Conservation (phyloP, 2,329 filamentous ascomycete species). For the Ophiosphaerella narmari region DNA sequence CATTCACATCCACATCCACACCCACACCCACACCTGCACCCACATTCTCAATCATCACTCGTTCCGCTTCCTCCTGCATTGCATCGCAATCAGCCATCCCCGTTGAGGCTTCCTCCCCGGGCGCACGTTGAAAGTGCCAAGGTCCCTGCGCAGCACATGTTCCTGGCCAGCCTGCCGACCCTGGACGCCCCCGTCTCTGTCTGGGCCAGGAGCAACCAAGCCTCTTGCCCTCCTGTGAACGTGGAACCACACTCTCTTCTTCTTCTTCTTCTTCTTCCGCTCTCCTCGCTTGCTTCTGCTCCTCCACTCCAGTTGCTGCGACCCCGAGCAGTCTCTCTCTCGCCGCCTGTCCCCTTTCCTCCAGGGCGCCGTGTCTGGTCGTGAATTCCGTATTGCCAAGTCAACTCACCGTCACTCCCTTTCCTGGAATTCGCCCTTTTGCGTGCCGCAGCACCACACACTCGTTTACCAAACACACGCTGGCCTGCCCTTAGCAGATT, state of each 20-base stretch:
- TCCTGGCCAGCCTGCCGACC: conserved; percentile 17
- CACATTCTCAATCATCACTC: not conserved
- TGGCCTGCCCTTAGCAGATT: conserved; percentile 16
- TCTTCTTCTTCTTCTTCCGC: conserved; percentile 24
- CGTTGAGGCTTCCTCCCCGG: conserved; percentile 10
- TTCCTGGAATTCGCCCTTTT: conserved; percentile 29
- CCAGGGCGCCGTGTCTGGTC: conserved; percentile 1
- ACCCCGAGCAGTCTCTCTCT: conserved; percentile 25
- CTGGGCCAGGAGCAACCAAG: conserved; percentile 25
- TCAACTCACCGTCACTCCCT: conserved; percentile 23
- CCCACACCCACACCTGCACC: not conserved
- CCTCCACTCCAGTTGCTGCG: conserved; percentile 29
- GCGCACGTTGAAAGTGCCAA: conserved; percentile 22
- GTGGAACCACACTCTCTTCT: conserved; percentile 11
- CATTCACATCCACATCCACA: conserved; percentile 6
- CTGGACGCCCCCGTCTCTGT: conserved; percentile 10
- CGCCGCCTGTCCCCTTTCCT: conserved; percentile 4
- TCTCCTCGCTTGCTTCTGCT: not conserved
- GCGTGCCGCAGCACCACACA: conserved; percentile 37
- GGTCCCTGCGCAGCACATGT: conserved; percentile 18
- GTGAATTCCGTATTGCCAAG: conserved; percentile 15
- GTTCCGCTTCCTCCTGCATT: too few relatives aligned
- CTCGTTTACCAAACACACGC: conserved; percentile 25
- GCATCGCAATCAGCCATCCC: not conserved
- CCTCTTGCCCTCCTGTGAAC: conserved; percentile 7